Percentiles rank a stretch among this genome's conserved stretches.
phyloP scores from a whole-genome alignment of 768 basidiomycete genomes.

The Imleria badia region DNA sequence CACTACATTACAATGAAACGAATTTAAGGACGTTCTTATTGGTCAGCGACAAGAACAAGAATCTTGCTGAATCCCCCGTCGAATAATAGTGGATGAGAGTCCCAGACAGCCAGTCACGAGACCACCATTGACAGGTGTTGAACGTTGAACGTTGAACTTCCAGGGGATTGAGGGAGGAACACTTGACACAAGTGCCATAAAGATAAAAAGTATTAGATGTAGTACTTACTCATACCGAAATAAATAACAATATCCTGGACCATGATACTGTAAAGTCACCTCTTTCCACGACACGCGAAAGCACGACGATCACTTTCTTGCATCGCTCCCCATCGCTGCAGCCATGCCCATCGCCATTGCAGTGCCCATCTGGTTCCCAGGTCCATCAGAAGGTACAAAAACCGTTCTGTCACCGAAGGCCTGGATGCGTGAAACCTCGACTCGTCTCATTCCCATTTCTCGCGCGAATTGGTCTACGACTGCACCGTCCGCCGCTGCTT shows the following conservation, averaged over 20 bases:
- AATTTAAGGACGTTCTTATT: background rate
- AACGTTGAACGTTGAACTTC: too few species aligned
- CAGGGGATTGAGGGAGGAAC: background rate
- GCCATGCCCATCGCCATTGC: slow-evolving; percentile 72
- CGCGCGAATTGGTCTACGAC: slow-evolving; percentile 67
- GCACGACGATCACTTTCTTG: slow-evolving; percentile 11
- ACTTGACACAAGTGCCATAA: background rate
- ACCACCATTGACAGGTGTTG: too few species aligned
- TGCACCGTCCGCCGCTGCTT: slow-evolving; percentile 58
- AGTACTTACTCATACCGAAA: background rate
- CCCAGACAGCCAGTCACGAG: too few species aligned
- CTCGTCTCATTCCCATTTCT: slow-evolving; percentile 71
- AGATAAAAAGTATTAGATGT: background rate
- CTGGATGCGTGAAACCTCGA: slow-evolving; percentile 59
- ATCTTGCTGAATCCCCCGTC: too few species aligned
- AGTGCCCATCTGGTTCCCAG: slow-evolving; percentile 56
- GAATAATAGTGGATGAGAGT: too few species aligned
- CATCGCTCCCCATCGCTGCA: slow-evolving; percentile 53
- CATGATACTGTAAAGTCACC: background rate
- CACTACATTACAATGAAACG: background rate
- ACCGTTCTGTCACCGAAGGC: slow-evolving; percentile 71
- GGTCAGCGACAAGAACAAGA: background rate
- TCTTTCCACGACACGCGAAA: background rate
- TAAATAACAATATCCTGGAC: background rate
- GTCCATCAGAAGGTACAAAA: slow-evolving; percentile 65